Evolutionary conservation across 73 alveolate genomes (phyloP), one percentile per base, ranked within the genome.

Genomic region (Paramecium tetraurelia): DNA sequence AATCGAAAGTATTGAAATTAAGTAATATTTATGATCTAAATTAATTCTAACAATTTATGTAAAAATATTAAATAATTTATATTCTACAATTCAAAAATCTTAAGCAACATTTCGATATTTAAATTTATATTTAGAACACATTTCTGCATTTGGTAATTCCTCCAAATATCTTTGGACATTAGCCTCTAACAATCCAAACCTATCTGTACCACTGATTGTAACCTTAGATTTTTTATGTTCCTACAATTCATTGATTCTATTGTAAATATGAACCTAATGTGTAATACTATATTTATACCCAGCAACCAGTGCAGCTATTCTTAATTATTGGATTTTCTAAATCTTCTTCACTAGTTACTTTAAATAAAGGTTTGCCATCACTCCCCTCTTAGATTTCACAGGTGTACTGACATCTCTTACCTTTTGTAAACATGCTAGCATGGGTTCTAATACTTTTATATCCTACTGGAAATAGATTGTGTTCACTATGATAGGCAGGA

Each of bases 301-400:
- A 98, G 90, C 99, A 98, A 10, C 98, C 99, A 71, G 99, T 97
- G 10, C 99, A 96, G 14, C 99, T 95, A 38, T 97, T 99, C 92
- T 96, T 96, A 12, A 95, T 92, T 24, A 98, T 96, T 20, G 99
- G 98, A 88, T 98, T 95, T 20, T 96, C 98, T n/a, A 93, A 94
- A 88, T 97, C 99, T 92, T 97, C 98, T 20, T 83, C 94, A 16
- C 95, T 70, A 29, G 99, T 98, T 27, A 98, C 97, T 93, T 93
- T 95, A 92, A 93, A 98, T 77, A 87, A 85, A 31, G 99, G 99
- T 86, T 97, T 98, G 1, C 93, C 92, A 16, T 85, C 95, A 27
- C 97, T 98, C 1, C 99, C 99, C 85, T 98, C 99, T 70, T 97
- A 88, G 20, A 98, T 98, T 95, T 98, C 99, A 93, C 99, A 96